These are phyloP conservation scores for Ascochyta lentis DNA, from an alignment of 2,329 filamentous ascomycete species.

Conservation along the genomic window DNA sequence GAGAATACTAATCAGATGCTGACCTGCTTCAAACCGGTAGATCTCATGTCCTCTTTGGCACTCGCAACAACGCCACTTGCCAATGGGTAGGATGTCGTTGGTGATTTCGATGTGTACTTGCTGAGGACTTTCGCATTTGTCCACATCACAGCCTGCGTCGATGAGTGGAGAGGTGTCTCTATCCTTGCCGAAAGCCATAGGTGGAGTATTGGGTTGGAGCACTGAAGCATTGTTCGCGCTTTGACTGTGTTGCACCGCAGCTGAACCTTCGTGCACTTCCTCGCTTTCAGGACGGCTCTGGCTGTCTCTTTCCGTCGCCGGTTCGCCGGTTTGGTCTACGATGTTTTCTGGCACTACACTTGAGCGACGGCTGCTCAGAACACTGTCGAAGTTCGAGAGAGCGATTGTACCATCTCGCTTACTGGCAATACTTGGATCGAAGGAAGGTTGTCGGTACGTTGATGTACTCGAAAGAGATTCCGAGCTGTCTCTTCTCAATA, in stretches of 20 bases:
- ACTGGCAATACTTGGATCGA: neutral
- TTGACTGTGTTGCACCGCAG: neutral
- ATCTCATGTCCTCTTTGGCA: conserved; percentile 5
- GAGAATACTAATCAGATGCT: conserved; percentile 29
- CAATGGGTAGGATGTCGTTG: neutral
- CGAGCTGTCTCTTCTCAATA: neutral
- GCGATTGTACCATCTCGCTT: neutral
- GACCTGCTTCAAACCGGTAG: conserved; percentile 4
- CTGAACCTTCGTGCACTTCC: neutral
- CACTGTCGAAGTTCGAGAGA: neutral
- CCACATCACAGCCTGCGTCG: neutral
- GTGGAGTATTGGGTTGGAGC: neutral
- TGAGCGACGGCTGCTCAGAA: neutral
- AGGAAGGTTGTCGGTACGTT: neutral
- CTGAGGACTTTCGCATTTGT: neutral
- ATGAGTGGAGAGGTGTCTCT: neutral
- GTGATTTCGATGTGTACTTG: neutral
- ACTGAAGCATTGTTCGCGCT: neutral
- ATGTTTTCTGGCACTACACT: neutral
- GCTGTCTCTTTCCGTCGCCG: neutral
- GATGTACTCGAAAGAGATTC: neutral
- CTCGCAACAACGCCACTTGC: conserved; percentile 17
- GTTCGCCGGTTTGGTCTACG: neutral
- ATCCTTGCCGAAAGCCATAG: neutral
- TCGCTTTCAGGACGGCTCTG: neutral